A percentile compares a stretch with the other conserved stretches of the same genome.
These are phyloP conservation scores for Theobroma cacao DNA, from an alignment of 345 rosid species.

Conservation along the genomic window DNA sequence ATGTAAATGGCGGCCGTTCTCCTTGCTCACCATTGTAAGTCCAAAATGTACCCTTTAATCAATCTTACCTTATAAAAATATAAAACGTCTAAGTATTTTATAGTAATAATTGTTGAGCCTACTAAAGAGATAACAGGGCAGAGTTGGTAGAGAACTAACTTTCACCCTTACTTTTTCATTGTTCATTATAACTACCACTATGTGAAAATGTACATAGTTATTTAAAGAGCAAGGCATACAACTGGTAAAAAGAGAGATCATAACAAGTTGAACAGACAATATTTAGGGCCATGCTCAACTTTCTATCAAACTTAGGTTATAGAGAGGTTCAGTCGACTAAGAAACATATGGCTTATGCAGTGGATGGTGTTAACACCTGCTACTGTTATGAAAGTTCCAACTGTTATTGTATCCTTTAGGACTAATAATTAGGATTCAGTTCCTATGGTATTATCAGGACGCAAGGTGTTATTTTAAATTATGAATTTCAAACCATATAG, in stretches of 20 bases:
- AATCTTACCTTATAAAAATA: not conserved
- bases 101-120: not conserved
- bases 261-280: not conserved
- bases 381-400: not conserved
- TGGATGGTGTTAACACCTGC: slow-evolving; percentile 1
- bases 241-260: not conserved
- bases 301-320: not conserved
- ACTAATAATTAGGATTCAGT: not conserved
- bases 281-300: not conserved
- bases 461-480: not conserved
- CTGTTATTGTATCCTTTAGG: not conserved
- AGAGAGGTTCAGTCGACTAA: not conserved
- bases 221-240: not conserved
- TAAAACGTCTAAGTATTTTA: not conserved
- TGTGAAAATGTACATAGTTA: not conserved
- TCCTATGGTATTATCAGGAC: not conserved
- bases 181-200: not conserved
- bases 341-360: not conserved
- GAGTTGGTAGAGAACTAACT: not conserved
- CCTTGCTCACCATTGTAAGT: slow-evolving; percentile 92
- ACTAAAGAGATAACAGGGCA: not conserved
- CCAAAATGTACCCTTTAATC: slow-evolving; percentile 9
- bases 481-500: not conserved
- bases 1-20: slow-evolving; percentile 75
- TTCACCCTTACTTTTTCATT: not conserved